Evolutionary conservation across 2,329 filamentous ascomycete species (phyloP).

Genomic region (Microdochium bolleyi): DNA sequence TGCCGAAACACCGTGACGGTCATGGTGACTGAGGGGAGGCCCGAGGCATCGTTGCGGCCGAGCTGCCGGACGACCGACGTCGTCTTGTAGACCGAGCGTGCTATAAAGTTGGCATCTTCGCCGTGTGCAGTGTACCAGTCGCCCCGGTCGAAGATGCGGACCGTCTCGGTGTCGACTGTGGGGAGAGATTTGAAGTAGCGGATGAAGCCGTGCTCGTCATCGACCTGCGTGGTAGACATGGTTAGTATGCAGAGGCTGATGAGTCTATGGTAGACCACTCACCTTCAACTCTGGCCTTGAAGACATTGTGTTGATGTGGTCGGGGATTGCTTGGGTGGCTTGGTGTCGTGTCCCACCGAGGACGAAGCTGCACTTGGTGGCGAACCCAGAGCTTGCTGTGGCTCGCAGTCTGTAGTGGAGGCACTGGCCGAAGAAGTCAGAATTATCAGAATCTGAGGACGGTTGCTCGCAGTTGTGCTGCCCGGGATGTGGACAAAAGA

Average conservation of each 20-base stretch:
- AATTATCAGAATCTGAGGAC: no score
- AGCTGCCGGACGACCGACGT: constrained; percentile 90
- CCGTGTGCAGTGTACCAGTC: constrained; percentile 97
- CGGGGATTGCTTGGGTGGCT: background rate
- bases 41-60: constrained; percentile 74
- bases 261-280: background rate
- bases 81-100: constrained; percentile 87
- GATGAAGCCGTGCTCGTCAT: constrained; percentile 96
- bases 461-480: no score
- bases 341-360: background rate
- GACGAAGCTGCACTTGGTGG: background rate
- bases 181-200: constrained; percentile 89
- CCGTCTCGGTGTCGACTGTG: constrained; percentile 59
- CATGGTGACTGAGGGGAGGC: constrained; percentile 89
- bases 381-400: background rate
- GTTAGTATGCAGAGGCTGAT: background rate
- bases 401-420: no score
- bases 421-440: no score
- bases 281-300: constrained; percentile 48
- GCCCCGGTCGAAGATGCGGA: constrained; percentile 87
- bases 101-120: constrained; percentile 76
- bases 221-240: constrained; percentile 50
- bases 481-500: no score
- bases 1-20: constrained; percentile 91
- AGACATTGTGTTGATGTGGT: constrained; percentile 27